Percentiles rank a stretch among this genome's conserved stretches.
Conservation (phyloP, 148 eudicot species). For the Cornus florida region DNA sequence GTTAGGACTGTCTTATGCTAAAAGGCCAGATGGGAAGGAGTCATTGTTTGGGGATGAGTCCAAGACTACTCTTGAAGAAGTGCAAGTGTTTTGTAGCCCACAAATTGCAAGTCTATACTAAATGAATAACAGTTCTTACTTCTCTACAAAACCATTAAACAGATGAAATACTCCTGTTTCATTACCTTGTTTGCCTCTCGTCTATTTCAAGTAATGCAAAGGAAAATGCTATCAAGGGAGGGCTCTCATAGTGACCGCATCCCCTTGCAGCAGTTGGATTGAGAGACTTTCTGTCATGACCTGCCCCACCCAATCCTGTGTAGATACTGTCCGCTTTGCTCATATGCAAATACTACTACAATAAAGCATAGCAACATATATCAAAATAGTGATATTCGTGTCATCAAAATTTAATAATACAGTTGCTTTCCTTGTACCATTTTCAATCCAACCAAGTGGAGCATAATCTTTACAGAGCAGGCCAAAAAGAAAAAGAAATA, state of each 20-base stretch:
- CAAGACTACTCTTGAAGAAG: conserved; percentile 59
- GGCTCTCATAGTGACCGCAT: too few species aligned
- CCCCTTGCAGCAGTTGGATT: too few species aligned
- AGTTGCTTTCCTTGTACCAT: not conserved
- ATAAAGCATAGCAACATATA: too few species aligned
- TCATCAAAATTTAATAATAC: not conserved
- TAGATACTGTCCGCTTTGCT: too few species aligned
- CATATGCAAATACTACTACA: too few species aligned
- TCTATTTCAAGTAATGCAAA: not conserved
- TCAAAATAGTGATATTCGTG: not conserved
- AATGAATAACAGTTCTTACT: not conserved
- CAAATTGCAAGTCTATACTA: conserved; percentile 76
- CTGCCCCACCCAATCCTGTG: too few species aligned
- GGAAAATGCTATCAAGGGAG: too few species aligned
- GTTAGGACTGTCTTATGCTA: conserved; percentile 78
- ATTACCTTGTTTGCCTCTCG: not conserved
- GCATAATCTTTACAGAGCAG: conserved; percentile 18
- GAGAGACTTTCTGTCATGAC: too few species aligned
- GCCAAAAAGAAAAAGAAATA: conserved; percentile 16
- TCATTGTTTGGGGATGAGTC: conserved; percentile 78
- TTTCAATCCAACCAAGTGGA: conserved; percentile 13
- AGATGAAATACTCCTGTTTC: not conserved
- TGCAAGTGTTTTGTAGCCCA: conserved; percentile 82
- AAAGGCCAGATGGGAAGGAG: conserved; percentile 79
- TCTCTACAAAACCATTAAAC: not conserved